Evolutionary conservation across 176 grass and related monocot genomes (phyloP), one percentile per base, ranked within the genome.

Genomic region (Saccharum spontaneum): DNA sequence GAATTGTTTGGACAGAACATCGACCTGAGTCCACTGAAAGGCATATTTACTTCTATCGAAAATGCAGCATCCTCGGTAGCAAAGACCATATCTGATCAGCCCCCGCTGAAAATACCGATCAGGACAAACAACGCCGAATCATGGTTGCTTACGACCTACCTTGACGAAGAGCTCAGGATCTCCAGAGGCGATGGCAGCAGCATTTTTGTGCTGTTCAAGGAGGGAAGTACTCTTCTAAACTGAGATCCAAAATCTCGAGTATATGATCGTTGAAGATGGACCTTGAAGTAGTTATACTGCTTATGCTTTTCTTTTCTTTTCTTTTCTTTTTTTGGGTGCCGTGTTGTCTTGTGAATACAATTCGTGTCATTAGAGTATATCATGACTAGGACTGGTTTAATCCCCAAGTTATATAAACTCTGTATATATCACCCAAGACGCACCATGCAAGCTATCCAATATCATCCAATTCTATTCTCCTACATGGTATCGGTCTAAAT

Each of bases 61-160:
- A 81, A 94, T 16, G 93, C 96, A 5, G 96, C 96, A 38, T 92
- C 93, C 28, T 95, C 91, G 0, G 93, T 98, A 4, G 96, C 89
- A 11, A 95, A 69, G 64, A 94, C 96, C 31, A 92, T 98, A 46
- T 94, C 93, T n/a, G 93, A 88, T 15, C 93, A 89, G 78, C 93
- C 93, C 24, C 93, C 96, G 17, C 73, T 95, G 39, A 98, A 95
- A 79, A 87, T 98, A 65, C 91, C 96, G 4, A 89, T 98, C 44
- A 85, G 60, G 67, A 93, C 88, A 13, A 79, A 80, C 36, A 92
- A 89, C 0, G 89, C 95, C 0, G 82, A 87, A 34, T 94, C 93
- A 3, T 98, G 96, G 96, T 73, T 98, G 81, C 93, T 98, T 68
- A 98, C 96, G 39, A 98, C 96, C 26, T 98, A 92, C 85, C 93